These are phyloP conservation scores for Caloboletus firmus DNA, from an alignment of 1,284 basidiomycete genomes.

Conservation along the genomic window DNA sequence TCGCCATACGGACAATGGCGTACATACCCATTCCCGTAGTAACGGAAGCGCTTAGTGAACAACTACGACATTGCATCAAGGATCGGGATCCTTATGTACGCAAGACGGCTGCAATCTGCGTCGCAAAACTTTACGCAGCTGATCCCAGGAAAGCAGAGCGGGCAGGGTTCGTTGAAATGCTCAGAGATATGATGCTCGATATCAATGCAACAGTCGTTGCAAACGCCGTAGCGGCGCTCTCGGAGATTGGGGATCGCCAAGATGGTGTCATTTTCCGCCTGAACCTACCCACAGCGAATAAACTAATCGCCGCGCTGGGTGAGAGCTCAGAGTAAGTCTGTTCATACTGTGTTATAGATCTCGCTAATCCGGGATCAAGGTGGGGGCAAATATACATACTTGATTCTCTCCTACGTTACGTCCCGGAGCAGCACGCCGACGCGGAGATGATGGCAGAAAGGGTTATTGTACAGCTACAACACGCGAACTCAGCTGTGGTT, in stretches of 20 bases:
- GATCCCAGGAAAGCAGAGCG: constrained; percentile 85
- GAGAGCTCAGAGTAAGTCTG: constrained; percentile 87
- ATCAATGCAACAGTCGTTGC: constrained; percentile 92
- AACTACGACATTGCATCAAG: constrained; percentile 83
- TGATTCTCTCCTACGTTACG: constrained; percentile 90
- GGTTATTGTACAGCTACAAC: constrained; percentile 87
- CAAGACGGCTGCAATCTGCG: constrained; percentile 93
- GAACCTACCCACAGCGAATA: constrained; percentile 80
- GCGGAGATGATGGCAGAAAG: constrained; percentile 94
- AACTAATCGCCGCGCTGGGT: constrained; percentile 78
- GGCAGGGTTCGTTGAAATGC: constrained; percentile 80
- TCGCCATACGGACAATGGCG: constrained; percentile 95
- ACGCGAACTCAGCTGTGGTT: constrained; percentile 94
- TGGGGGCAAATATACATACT: constrained; percentile 99
- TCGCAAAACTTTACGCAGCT: constrained; percentile 86
- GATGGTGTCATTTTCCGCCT: constrained; percentile 89
- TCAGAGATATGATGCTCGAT: constrained; percentile 89
- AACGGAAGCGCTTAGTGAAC: constrained; percentile 78
- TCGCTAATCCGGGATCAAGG: constrained; percentile 43
- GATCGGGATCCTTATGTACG: constrained; percentile 95
- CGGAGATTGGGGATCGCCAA: constrained; percentile 87
- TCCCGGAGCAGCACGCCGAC: constrained; percentile 85
- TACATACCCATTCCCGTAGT: constrained; percentile 88
- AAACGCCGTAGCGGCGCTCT: constrained; percentile 92
- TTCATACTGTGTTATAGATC: neutral